Evolutionary conservation across 805 yeast genomes (phyloP).

Genomic region (Debaryomyces tyrocola): DNA sequence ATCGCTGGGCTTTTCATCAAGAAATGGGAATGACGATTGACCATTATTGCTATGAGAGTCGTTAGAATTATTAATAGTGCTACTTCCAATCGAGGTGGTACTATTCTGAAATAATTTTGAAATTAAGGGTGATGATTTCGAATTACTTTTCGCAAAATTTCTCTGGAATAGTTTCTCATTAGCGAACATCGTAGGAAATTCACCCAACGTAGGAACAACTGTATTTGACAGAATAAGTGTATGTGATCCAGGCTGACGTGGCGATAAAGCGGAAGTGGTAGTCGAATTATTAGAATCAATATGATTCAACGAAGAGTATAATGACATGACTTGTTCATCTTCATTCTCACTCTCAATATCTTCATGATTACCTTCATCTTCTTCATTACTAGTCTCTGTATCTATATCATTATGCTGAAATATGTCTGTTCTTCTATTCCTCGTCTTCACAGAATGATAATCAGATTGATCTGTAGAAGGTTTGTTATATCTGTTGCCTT

Average conservation of each 20-base stretch:
- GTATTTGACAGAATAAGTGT: conserved; percentile 7
- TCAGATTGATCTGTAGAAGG: too few relatives aligned
- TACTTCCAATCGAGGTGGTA: not conserved
- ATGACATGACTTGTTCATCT: conserved; percentile 69
- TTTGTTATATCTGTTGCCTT: not conserved
- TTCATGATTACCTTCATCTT: conserved; percentile 12
- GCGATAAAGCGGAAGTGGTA: conserved; percentile 21
- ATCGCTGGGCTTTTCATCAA: conserved; percentile 29
- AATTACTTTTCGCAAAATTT: conserved; percentile 6
- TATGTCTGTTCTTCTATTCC: conserved; percentile 6
- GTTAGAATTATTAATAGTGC: not conserved
- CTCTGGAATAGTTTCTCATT: conserved; percentile 29
- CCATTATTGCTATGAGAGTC: not conserved
- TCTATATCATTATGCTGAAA: conserved; percentile 8
- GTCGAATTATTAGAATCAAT: conserved; percentile 21
- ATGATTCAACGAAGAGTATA: conserved; percentile 54
- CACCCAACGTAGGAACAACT: conserved; percentile 43
- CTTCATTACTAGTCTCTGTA: conserved; percentile 8
- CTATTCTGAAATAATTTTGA: not conserved
- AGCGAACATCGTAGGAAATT: conserved; percentile 39
- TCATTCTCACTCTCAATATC: conserved; percentile 46
- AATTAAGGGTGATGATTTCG: not conserved
- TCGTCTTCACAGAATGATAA: not conserved
- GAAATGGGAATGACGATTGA: conserved; percentile 11
- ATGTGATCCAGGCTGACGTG: conserved; percentile 8